Base-by-base conservation (phyloP, 768 basidiomycete genomes). In the Auriscalpium microsporum region DNA sequence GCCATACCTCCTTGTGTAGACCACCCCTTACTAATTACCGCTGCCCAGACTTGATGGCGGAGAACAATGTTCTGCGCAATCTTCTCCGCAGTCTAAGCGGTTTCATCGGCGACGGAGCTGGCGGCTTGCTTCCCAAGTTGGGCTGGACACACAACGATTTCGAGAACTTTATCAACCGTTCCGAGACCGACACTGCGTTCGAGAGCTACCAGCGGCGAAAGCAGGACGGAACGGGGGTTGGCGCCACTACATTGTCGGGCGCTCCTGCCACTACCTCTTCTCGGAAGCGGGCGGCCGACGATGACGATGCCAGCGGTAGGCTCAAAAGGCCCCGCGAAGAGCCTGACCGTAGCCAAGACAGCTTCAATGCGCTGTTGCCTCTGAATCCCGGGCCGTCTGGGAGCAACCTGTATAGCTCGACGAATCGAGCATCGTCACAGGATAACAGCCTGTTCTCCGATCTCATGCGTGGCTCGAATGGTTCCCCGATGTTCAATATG, bases 161-260 rank as follows among this genome's bases (percentile, higher is more conserved):
- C 67, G 84, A 87, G 59, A 82, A 79, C 49, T 89, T 85, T 60
- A 73, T 95, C 59, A 91, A 88, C 70, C 84, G 83, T 63, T 81
- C 87, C 0, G 94, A 96, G 72, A 94, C 92, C 0, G 94, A 95
- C 65, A 93, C 91, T 1, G 93, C 92, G 37, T 92, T 87, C 78
- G 93, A 95, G 65, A 86, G 90, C 51, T 94, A 86, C 64, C 85
- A 90, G 58, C 62, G 77, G 5, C 82, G 91, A 61, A 94, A 86
- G 68, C 71, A 73, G 36, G 75, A 75, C 8, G 42, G 65, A 2
- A 52, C 62, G 14, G 63, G 62, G 10, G 54, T 66, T 35, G 62
- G 62, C 13, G 56, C 53, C 33, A 56, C 62, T 17, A 58, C 68
- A 8, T 61, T 57, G 9, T 42, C 58, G 8, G 42, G 55, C 10